Percentiles rank a stretch among this genome's conserved stretches.
Conservation (phyloP, 164 flowering plant species). For the Magnolia changhungtana region DNA sequence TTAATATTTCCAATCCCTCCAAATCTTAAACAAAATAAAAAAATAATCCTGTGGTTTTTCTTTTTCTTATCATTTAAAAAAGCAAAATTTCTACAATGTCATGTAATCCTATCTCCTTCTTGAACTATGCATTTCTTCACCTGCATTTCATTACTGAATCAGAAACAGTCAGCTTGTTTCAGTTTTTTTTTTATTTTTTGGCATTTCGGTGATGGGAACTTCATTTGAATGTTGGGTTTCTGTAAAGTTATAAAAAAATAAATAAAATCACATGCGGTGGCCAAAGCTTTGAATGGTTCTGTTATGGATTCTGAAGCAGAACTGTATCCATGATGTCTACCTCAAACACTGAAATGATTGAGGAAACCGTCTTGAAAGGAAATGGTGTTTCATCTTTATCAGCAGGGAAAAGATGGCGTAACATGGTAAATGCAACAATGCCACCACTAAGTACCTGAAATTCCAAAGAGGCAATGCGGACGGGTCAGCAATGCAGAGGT, state of each 20-base stretch:
- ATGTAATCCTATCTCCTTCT: background rate
- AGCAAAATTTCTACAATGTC: background rate
- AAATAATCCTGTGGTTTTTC: background rate
- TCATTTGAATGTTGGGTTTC: no score
- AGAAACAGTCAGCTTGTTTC: background rate
- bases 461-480: background rate
- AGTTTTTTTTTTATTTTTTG: background rate
- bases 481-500: background rate
- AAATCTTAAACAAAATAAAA: no score
- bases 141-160: background rate
- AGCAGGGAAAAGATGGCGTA: constrained; percentile 56
- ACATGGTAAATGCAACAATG: constrained; percentile 78
- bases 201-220: background rate
- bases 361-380: constrained; percentile 56
- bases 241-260: background rate
- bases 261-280: background rate
- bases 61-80: no score
- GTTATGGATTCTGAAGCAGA: background rate
- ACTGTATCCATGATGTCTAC: background rate
- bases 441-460: constrained; percentile 73
- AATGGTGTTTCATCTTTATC: constrained; percentile 48
- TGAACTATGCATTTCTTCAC: background rate
- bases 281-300: background rate
- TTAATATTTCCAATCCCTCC: background rate
- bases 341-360: constrained; percentile 39